Evolutionary conservation across 495 filamentous ascomycete genomes (phyloP).

Genomic region (Penicillium simplicissimum): DNA sequence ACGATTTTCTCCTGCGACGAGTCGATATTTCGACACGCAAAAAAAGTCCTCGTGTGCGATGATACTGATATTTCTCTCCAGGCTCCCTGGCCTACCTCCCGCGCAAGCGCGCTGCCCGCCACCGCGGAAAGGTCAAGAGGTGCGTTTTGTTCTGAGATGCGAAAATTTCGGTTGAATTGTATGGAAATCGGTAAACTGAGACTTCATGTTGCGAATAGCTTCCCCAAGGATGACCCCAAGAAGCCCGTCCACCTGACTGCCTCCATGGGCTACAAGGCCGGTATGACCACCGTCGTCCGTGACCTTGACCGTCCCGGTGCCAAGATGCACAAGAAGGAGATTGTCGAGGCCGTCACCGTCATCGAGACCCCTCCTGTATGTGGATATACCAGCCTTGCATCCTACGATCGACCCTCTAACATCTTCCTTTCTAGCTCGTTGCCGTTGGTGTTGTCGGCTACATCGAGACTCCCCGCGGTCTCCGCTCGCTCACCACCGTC

Average conservation of each 20-base stretch:
- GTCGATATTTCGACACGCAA: conserved; percentile 26
- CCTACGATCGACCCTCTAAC: not conserved
- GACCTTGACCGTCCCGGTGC: conserved; percentile 99
- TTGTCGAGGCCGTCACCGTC: conserved; percentile 98
- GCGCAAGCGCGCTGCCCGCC: conserved; percentile 92
- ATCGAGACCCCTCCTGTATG: conserved; percentile 99
- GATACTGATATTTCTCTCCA: conserved; percentile 42
- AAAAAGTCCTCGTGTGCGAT: conserved; percentile 29
- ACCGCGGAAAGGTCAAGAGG: conserved; percentile 98
- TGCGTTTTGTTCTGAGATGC: conserved; percentile 45
- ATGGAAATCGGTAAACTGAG: conserved; percentile 39
- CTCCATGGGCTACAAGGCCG: conserved; percentile 99
- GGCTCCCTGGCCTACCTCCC: conserved; percentile 92
- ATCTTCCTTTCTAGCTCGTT: conserved; percentile 70
- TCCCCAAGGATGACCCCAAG: conserved; percentile 99
- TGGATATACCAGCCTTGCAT: conserved; percentile 5
- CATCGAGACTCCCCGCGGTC: conserved; percentile 99
- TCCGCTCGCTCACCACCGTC: conserved; percentile 98
- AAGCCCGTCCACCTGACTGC: conserved; percentile 99
- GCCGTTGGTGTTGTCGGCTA: conserved; percentile 99
- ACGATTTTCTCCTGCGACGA: conserved; percentile 29
- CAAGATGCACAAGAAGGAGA: conserved; percentile 99
- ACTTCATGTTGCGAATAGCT: conserved; percentile 57
- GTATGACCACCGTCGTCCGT: conserved; percentile 99
- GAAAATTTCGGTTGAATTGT: conserved; percentile 18